phyloP scores from a whole-genome alignment of 1,284 basidiomycete species.

The Boletellus deceptivus region DNA sequence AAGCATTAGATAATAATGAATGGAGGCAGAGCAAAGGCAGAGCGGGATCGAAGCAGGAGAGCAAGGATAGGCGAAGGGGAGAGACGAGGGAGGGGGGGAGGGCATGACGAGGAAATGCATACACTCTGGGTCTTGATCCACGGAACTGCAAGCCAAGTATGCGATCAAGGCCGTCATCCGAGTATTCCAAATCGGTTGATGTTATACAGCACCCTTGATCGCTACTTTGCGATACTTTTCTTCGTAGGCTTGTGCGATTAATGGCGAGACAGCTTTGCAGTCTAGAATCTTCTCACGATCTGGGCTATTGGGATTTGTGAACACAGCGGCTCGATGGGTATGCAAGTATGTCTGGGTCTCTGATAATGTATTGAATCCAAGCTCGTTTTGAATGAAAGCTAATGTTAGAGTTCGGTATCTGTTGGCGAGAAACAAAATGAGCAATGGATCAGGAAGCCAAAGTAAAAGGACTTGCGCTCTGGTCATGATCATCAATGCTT shows the following conservation, averaged over 20 bases:
- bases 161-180: conserved; percentile 5
- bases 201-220: conserved; percentile 68
- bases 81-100: conserved; percentile 9
- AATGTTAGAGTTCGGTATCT: conserved; percentile 85
- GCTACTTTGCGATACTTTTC: conserved; percentile 74
- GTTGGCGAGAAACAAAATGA: conserved; percentile 8
- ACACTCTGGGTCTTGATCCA: conserved; percentile 16
- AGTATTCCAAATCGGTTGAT: conserved; percentile 4
- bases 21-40: conserved; percentile 11
- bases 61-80: conserved; percentile 14
- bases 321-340: conserved; percentile 68
- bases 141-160: conserved; percentile 7
- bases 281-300: conserved; percentile 64
- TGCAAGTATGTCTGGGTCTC: conserved; percentile 72
- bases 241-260: conserved; percentile 61
- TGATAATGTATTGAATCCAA: conserved; percentile 75
- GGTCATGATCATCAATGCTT: conserved; percentile 86
- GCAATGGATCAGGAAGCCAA: background rate
- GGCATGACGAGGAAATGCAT: conserved; percentile 14
- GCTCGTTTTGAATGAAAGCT: conserved; percentile 73
- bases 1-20: conserved; percentile 11
- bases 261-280: conserved; percentile 56
- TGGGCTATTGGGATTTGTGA: conserved; percentile 59
- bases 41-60: conserved; percentile 5
- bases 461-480: conserved; percentile 69